Evolutionary conservation across 2,329 filamentous ascomycete genomes (phyloP).

Genomic region (Trichoderma afroharzianum): DNA sequence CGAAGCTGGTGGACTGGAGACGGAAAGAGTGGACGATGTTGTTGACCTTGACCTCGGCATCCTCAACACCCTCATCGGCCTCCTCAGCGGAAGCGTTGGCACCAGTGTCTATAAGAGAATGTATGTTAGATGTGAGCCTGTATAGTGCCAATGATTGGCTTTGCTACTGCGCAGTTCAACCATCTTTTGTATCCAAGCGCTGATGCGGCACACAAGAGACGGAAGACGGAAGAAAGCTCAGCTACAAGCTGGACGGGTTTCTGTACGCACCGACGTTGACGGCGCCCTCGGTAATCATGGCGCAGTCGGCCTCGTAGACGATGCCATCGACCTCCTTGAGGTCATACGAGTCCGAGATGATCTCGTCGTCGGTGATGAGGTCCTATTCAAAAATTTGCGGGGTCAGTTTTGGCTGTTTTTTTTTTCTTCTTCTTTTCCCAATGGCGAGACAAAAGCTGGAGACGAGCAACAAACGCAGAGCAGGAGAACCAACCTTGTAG

Average conservation of each 20-base stretch:
- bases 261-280: constrained; percentile 65
- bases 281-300: constrained; percentile 77
- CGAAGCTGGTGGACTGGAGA: constrained; percentile 70
- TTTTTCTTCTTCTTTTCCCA: not conserved
- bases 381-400: constrained; percentile 57
- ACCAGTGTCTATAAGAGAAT: constrained; percentile 63
- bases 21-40: constrained; percentile 93
- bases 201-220: not conserved
- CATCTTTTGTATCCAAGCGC: not conserved
- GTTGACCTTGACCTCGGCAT: constrained; percentile 71
- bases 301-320: constrained; percentile 88
- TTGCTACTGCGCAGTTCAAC: not conserved
- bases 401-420: constrained; percentile 23
- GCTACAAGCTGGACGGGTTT: not conserved
- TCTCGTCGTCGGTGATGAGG: constrained; percentile 83
- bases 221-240: not conserved
- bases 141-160: not conserved
- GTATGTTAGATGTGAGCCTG: not conserved
- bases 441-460: constrained; percentile 9
- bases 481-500: constrained; percentile 54
- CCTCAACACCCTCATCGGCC: constrained; percentile 71
- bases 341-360: constrained; percentile 93
- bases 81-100: constrained; percentile 97
- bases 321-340: constrained; percentile 75
- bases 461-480: constrained; percentile 1